phyloP scores from a whole-genome alignment of 2,329 filamentous ascomycete species.

The Ophiostoma piceae region DNA sequence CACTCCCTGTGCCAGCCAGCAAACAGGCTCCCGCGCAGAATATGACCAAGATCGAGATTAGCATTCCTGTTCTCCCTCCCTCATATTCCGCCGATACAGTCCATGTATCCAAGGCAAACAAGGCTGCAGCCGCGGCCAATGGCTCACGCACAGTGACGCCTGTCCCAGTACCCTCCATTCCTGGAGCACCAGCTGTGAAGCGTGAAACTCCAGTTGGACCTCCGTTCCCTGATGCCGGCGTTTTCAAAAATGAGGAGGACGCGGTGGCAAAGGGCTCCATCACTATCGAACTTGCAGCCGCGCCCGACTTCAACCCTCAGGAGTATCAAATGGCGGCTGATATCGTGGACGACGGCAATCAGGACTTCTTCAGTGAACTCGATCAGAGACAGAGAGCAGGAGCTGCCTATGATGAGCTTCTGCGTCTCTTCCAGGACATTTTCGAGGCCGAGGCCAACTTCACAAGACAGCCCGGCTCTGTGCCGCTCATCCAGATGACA shows the following conservation, averaged over 20 bases:
- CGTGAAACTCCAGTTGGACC: background rate
- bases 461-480: conserved; percentile 50
- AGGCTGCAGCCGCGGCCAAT: background rate
- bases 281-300: conserved; percentile 45
- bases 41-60: conserved; percentile 43
- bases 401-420: conserved; percentile 63
- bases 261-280: conserved; percentile 32
- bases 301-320: conserved; percentile 44
- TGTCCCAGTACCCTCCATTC: background rate
- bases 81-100: conserved; percentile 12
- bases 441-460: conserved; percentile 70
- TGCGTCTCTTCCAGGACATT: conserved; percentile 63
- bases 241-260: background rate
- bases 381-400: conserved; percentile 81
- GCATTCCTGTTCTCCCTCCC: conserved; percentile 37
- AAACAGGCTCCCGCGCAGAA: conserved; percentile 35
- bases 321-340: conserved; percentile 49
- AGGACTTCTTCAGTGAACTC: conserved; percentile 56
- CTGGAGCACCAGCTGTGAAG: conserved; percentile 9
- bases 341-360: conserved; percentile 47
- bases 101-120: background rate
- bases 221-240: background rate
- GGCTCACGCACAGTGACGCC: conserved; percentile 10
- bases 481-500: conserved; percentile 49
- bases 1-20: conserved; percentile 24